phyloP scores from a whole-genome alignment of 495 filamentous ascomycete genomes.

The Sphaerosporella brunnea region DNA sequence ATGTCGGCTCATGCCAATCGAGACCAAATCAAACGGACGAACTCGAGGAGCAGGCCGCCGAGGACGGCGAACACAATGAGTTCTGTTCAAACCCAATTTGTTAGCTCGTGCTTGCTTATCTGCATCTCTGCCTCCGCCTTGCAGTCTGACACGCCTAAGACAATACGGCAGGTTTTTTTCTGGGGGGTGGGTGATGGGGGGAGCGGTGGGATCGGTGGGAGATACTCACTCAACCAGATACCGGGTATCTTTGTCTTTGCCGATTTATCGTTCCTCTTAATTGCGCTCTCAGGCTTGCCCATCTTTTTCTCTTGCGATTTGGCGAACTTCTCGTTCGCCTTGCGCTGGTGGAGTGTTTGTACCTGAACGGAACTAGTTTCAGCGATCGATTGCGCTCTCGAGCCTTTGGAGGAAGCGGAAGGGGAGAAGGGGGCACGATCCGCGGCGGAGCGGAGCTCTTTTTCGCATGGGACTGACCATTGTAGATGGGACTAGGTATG shows the following conservation, averaged over 20 bases:
- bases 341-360: conserved; percentile 87
- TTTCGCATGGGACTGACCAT: no score
- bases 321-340: conserved; percentile 68
- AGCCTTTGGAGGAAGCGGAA: no score
- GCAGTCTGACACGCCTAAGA: no score
- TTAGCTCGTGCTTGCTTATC: background rate
- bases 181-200: no score
- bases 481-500: no score
- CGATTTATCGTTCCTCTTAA: conserved; percentile 44
- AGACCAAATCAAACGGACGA: conserved; percentile 57
- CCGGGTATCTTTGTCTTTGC: conserved; percentile 60
- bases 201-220: background rate
- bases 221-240: conserved; percentile 64
- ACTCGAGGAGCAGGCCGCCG: conserved; percentile 68
- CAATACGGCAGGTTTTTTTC: no score
- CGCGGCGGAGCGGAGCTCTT: no score
- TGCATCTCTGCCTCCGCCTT: no score
- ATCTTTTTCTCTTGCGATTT: conserved; percentile 61
- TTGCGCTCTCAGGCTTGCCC: conserved; percentile 54
- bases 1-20: conserved; percentile 3
- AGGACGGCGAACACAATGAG: conserved; percentile 67
- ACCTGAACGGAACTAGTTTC: no score
- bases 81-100: conserved; percentile 30
- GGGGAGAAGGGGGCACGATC: no score
- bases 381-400: no score